phyloP scores from a whole-genome alignment of 73 alveolate species.

The Symbiodinium natans region DNA sequence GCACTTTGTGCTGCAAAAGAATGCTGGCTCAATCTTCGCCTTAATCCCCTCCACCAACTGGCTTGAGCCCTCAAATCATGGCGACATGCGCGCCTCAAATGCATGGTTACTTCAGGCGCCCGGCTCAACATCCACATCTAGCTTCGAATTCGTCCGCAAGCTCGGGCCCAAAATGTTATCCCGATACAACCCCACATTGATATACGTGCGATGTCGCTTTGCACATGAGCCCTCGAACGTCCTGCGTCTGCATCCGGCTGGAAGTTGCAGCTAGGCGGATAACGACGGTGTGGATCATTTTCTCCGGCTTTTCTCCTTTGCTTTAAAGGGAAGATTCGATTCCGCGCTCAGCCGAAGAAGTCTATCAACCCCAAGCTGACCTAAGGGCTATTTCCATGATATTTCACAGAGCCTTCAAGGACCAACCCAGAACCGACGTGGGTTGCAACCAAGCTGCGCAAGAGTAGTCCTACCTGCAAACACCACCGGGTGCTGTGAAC shows the following conservation, averaged over 20 bases:
- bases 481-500: too few relatives aligned
- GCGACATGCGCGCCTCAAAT: too few relatives aligned
- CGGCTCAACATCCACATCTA: too few relatives aligned
- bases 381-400: neutral
- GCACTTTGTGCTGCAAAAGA: too few relatives aligned
- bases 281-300: constrained; percentile 66
- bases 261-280: constrained; percentile 88
- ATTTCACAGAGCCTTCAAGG: neutral
- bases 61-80: too few relatives aligned
- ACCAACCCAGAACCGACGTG: neutral
- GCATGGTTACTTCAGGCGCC: too few relatives aligned
- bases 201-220: too few relatives aligned
- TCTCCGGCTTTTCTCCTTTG: constrained; percentile 63
- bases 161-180: too few relatives aligned
- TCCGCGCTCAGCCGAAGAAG: neutral
- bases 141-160: too few relatives aligned
- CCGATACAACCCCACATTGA: too few relatives aligned
- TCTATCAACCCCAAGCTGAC: neutral
- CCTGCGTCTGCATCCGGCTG: constrained; percentile 85
- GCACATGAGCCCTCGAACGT: neutral
- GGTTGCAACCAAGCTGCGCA: neutral
- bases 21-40: neutral
- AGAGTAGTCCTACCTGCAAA: constrained; percentile 31
- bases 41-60: neutral
- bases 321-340: neutral